A percentile compares a stretch with the other conserved stretches of the same genome.
Conservation (phyloP, 805 yeast genomes). For the Saccharomycopsis sp. region DNA sequence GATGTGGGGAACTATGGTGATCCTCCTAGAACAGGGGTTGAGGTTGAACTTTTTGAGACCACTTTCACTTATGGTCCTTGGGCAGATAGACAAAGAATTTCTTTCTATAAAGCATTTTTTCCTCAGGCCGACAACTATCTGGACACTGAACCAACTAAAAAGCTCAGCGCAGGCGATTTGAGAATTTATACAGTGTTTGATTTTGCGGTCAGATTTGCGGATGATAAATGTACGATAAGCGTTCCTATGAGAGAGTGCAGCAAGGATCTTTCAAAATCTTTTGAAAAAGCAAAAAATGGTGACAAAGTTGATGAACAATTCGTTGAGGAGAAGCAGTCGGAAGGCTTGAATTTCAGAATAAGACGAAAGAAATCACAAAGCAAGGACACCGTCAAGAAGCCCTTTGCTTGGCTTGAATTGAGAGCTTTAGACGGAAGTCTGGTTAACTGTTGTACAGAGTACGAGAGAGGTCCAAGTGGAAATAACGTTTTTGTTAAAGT, state of each 20-base stretch:
- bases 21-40: conserved; percentile 54
- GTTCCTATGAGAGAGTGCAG: conserved; percentile 81
- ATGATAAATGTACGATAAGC: conserved; percentile 53
- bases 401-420: conserved; percentile 90
- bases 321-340: conserved; percentile 1
- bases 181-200: conserved; percentile 53
- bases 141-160: conserved; percentile 39
- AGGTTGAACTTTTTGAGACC: conserved; percentile 48
- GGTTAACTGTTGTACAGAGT: conserved; percentile 37
- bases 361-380: not conserved
- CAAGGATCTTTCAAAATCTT: conserved; percentile 39
- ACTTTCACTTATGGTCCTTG: conserved; percentile 87
- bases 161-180: conserved; percentile 37
- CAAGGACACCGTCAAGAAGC: conserved; percentile 33
- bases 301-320: not conserved
- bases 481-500: conserved; percentile 42
- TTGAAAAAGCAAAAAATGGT: not conserved
- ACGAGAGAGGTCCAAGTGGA: conserved; percentile 47
- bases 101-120: conserved; percentile 54
- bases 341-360: not conserved
- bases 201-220: conserved; percentile 46
- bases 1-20: conserved; percentile 52
- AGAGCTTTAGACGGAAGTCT: conserved; percentile 48
- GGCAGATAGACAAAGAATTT: conserved; percentile 79
- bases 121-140: conserved; percentile 48